A percentile compares a stretch with the other conserved stretches of the same genome.
Evolutionary conservation across 305 asterid genomes (phyloP).

Genomic region (Nicotiana rustica): DNA sequence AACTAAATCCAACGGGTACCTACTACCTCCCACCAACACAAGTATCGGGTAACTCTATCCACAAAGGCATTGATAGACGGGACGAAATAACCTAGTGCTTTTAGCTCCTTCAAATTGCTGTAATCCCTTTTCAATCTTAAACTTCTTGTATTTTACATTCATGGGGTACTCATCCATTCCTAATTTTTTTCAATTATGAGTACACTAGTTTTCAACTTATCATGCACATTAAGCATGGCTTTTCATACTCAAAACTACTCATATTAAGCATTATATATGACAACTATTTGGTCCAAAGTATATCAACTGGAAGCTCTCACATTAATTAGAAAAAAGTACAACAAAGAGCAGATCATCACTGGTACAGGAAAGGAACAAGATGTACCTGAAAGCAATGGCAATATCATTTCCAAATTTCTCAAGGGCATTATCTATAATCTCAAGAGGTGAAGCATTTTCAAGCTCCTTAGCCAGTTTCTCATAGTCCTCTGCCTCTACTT

Average conservation of each 20-base stretch:
- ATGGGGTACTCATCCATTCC: neutral
- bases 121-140: neutral
- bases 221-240: too few species aligned
- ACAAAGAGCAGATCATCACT: neutral
- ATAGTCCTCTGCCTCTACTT: constrained; percentile 66
- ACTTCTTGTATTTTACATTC: neutral
- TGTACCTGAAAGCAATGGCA: constrained; percentile 95
- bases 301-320: too few species aligned
- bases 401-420: constrained; percentile 85
- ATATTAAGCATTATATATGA: neutral
- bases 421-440: constrained; percentile 92
- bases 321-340: neutral
- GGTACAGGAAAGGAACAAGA: neutral
- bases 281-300: neutral
- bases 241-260: too few species aligned
- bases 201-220: neutral
- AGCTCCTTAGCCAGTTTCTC: constrained; percentile 72
- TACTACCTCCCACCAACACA: too few species aligned
- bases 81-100: too few species aligned
- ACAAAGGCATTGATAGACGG: too few species aligned
- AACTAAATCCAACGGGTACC: too few species aligned
- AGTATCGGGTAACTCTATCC: too few species aligned
- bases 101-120: neutral
- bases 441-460: constrained; percentile 89
- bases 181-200: too few species aligned